Evolutionary conservation across 73 alveolate species (phyloP).

Genomic region (Paramecium pentaurelia): DNA sequence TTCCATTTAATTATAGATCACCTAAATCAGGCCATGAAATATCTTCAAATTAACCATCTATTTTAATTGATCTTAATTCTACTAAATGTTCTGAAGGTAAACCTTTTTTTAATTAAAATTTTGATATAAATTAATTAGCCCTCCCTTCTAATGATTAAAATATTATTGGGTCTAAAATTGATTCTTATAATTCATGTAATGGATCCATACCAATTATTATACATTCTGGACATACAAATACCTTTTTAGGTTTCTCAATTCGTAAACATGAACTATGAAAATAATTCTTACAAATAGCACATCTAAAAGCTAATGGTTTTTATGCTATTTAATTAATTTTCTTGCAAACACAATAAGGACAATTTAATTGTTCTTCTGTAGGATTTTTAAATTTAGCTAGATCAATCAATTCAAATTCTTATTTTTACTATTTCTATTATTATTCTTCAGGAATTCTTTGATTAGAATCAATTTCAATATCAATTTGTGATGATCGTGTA

Average conservation of each 20-base stretch:
- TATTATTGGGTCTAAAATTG: neutral
- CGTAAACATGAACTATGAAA: neutral
- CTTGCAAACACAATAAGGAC: neutral
- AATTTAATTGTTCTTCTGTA: neutral
- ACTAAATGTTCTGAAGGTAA: neutral
- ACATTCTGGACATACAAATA: constrained; percentile 41
- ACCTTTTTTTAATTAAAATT: neutral
- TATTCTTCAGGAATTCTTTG: neutral
- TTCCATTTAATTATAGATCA: neutral
- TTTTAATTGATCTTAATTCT: neutral
- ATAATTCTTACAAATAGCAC: neutral
- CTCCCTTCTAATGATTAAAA: neutral
- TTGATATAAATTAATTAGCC: neutral
- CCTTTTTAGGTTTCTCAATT: neutral
- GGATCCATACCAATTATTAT: neutral
- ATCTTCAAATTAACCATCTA: constrained; percentile 20
- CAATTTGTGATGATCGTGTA: neutral
- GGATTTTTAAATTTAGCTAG: neutral
- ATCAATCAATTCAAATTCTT: neutral
- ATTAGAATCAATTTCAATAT: neutral
- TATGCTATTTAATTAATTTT: neutral
- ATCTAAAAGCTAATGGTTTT: neutral
- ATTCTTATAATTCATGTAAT: neutral
- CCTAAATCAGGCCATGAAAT: constrained; percentile 36
- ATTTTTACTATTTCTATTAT: neutral